A percentile compares a stretch with the other conserved stretches of the same genome.
These are phyloP conservation scores for Fusarium newnesense DNA, from an alignment of 2,329 filamentous ascomycete species.

Conservation along the genomic window DNA sequence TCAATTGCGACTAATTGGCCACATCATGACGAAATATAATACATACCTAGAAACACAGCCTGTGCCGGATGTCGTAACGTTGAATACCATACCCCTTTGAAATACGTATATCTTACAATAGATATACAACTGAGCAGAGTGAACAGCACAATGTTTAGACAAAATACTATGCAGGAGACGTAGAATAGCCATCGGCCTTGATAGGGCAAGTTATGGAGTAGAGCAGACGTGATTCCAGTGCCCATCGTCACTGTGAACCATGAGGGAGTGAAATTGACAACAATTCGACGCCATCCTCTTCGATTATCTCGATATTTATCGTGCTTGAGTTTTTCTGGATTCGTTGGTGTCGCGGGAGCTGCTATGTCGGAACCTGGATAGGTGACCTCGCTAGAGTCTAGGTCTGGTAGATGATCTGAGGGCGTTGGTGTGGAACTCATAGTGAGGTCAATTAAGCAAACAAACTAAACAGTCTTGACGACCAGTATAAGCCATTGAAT, in stretches of 20 bases:
- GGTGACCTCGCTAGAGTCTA: constrained; percentile 10
- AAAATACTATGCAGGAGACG: constrained; percentile 65
- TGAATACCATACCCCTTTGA: constrained; percentile 67
- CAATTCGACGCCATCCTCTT: constrained; percentile 28
- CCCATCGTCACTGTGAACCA: constrained; percentile 66
- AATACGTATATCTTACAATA: constrained; percentile 66
- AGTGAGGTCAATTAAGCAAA: neutral
- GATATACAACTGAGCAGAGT: constrained; percentile 60
- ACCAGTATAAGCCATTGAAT: neutral
- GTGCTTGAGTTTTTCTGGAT: neutral
- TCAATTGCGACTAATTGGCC: neutral
- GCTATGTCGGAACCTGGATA: constrained; percentile 12
- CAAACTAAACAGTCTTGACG: neutral
- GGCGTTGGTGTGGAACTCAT: constrained; percentile 6
- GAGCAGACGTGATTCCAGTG: constrained; percentile 69
- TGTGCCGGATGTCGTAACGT: constrained; percentile 72
- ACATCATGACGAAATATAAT: neutral
- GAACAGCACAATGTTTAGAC: constrained; percentile 66
- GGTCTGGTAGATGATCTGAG: neutral
- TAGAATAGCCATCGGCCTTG: constrained; percentile 64
- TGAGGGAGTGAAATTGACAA: constrained; percentile 20
- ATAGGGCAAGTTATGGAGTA: constrained; percentile 69
- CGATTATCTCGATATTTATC: neutral
- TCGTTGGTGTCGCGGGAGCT: neutral
- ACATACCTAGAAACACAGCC: constrained; percentile 48